Base-by-base conservation (phyloP, 2,329 filamentous ascomycete genomes). In the Fusarium udum region DNA sequence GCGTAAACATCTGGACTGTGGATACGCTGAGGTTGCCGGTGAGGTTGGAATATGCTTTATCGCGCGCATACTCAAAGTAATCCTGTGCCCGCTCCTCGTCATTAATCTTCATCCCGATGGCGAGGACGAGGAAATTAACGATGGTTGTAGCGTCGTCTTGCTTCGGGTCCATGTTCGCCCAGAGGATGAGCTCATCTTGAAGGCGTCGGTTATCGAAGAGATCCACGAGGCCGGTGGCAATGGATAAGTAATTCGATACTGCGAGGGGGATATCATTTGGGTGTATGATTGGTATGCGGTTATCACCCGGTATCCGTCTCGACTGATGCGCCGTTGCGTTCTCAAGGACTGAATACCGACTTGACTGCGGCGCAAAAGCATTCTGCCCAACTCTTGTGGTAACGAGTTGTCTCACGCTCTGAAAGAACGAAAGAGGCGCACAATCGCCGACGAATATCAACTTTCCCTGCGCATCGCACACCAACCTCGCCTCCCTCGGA, bases 381-480 rank as follows among this genome's bases (percentile, higher is more conserved):
- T 85, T 81, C 18, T 83, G 81, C 24, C 87, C 86, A 39, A 88
- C 83, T 11, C 83, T 80, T 1, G 81, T 83, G 0, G 84, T 87
- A 28, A 89, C 86, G 24, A 89, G 82, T 71, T 87, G 84, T 4
- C 87, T 82, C 12, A 89, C 84, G 1, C 86, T 88, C 71, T 88
- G 87, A 72, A 89, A 89, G 68, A 89, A 86, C 0, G 87, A 89
- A 26, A 89, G 78, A 2, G 87, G 87, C 9, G 87, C 87, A 71
- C 87, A 89, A 75, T 89, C 87, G 10, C 87, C 87, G 31, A 89
- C 86, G 75, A 89, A 89, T 36, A 87, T 86, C 28, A 88, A 77
- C 72, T 88, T 88, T 2, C 87, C 87, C 64, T 87, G 85, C 1
- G 85, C 83, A 69, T 89, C 87, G 46, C 84, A 84, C 0, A 89